Conservation (phyloP, 2,329 filamentous ascomycete genomes). For the Aspergillus versicolor region DNA sequence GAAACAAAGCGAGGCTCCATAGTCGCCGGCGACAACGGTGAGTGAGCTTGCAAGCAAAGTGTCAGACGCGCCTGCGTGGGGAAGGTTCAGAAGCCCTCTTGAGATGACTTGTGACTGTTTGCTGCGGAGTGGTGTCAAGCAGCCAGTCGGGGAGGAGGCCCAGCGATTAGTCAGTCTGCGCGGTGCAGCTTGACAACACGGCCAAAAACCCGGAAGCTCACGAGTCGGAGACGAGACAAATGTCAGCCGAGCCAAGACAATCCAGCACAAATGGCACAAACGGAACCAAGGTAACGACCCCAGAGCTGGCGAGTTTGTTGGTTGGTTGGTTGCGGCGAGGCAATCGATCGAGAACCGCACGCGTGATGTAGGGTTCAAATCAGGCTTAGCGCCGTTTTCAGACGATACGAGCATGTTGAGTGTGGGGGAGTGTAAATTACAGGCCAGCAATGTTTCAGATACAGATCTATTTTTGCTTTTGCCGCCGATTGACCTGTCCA, state of each 20-base stretch:
- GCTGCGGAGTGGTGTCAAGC: not conserved
- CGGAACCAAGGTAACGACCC: not conserved
- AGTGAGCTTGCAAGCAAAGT: conserved; percentile 3
- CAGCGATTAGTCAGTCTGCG: conserved; percentile 10
- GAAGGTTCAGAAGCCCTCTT: conserved; percentile 1
- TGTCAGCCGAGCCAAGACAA: not conserved
- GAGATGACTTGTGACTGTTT: not conserved
- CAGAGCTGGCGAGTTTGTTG: not conserved
- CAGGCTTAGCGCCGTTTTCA: conserved; percentile 1
- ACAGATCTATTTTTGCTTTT: conserved; percentile 1
- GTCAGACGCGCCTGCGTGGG: conserved; percentile 11
- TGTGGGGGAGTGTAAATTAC: not conserved
- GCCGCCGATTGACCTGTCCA: conserved; percentile 20
- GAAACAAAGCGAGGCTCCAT: conserved; percentile 21
- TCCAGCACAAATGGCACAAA: not conserved
- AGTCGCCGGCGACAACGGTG: conserved; percentile 4
- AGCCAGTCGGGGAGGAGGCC: not conserved
- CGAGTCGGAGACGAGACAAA: not conserved
- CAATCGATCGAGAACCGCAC: not conserved
- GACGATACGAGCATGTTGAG: not conserved
- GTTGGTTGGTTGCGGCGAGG: not conserved
- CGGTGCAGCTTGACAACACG: not conserved
- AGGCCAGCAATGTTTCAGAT: not conserved
- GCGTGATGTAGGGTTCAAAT: conserved; percentile 4
- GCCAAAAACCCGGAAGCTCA: not conserved